Conservation (phyloP, 176 grass and related monocot species). For the Carex myosuroides region DNA sequence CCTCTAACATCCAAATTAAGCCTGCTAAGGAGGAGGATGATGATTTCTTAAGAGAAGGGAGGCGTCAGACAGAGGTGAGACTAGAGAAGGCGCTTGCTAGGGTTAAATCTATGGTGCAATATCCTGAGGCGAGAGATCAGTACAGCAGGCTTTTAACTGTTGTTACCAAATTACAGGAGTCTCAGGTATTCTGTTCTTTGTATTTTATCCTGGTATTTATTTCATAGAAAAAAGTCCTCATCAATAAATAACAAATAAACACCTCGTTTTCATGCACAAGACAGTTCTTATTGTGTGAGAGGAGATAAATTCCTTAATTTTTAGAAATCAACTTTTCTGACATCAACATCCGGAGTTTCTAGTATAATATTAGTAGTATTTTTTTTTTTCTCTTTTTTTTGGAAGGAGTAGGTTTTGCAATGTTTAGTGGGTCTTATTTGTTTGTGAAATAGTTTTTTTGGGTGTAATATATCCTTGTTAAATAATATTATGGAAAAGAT, state of each 20-base stretch:
- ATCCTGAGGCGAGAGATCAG: slow-evolving; percentile 79
- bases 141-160: slow-evolving; percentile 68
- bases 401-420: background rate
- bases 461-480: background rate
- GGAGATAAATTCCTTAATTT: background rate
- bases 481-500: background rate
- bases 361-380: background rate
- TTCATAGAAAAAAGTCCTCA: background rate
- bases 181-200: slow-evolving; percentile 44
- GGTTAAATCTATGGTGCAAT: slow-evolving; percentile 84
- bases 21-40: slow-evolving; percentile 32
- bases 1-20: slow-evolving; percentile 17
- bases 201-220: background rate
- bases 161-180: slow-evolving; percentile 84
- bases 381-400: background rate
- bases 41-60: slow-evolving; percentile 65
- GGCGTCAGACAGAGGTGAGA: slow-evolving; percentile 66
- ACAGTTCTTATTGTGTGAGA: background rate
- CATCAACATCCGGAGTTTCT: background rate
- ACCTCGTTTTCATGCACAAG: background rate
- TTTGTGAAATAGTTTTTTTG: background rate
- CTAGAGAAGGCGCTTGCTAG: slow-evolving; percentile 89
- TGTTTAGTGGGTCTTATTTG: background rate
- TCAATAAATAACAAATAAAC: background rate
- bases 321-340: background rate